Evolutionary conservation across 805 yeast genomes (phyloP).

Genomic region (Yarrowia deformans): DNA sequence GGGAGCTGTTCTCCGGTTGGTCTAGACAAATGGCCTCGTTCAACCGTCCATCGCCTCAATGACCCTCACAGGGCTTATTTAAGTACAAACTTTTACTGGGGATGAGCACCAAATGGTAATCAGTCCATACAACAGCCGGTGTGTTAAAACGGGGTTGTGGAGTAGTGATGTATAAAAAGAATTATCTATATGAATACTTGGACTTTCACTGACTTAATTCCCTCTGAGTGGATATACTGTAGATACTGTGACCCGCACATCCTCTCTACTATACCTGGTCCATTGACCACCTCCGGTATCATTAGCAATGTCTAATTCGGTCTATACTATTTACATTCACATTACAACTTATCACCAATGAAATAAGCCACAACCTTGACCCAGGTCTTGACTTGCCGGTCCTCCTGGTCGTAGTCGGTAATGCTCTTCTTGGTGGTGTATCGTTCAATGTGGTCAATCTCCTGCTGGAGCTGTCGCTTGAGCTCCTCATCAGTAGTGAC

Average conservation of each 20-base stretch:
- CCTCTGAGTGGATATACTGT: no score
- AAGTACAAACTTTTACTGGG: not conserved
- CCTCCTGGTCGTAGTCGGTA: constrained; percentile 68
- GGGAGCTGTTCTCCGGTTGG: no score
- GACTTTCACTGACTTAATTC: no score
- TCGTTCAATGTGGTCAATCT: constrained; percentile 65
- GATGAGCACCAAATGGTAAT: constrained; percentile 9
- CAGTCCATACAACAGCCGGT: no score
- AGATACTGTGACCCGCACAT: no score
- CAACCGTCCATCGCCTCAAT: not conserved
- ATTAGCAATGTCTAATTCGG: not conserved
- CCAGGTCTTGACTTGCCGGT: constrained; percentile 62
- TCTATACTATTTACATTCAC: constrained; percentile 13
- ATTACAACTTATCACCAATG: constrained; percentile 48
- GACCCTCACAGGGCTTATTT: constrained; percentile 1
- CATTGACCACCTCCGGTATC: not conserved
- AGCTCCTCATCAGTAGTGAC: constrained; percentile 71
- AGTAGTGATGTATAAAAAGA: no score
- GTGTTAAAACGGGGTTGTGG: no score
- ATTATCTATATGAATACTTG: no score
- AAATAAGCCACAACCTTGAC: constrained; percentile 46
- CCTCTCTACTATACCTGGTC: not conserved
- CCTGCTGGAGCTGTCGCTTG: constrained; percentile 63
- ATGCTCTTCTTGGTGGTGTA: constrained; percentile 62
- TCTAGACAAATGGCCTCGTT: no score